These are phyloP conservation scores for Monilinia aucupariae DNA, from an alignment of 2,329 filamentous ascomycete genomes.

Conservation along the genomic window DNA sequence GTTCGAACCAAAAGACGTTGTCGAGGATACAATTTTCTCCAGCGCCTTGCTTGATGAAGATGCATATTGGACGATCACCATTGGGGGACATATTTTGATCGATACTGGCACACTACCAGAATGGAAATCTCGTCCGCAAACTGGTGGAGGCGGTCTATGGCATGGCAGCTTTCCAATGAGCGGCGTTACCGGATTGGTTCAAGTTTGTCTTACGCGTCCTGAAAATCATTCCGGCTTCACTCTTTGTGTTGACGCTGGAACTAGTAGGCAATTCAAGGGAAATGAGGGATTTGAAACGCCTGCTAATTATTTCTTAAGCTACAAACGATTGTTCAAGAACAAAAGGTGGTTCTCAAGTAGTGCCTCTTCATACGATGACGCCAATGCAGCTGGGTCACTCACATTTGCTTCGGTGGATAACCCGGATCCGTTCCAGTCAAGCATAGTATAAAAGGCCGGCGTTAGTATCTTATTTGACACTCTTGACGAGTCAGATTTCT, in stretches of 20 bases:
- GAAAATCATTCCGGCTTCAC: neutral
- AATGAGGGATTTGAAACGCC: too few relatives aligned
- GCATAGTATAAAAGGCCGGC: neutral
- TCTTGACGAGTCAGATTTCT: neutral
- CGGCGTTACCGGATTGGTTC: neutral
- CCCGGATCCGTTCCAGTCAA: neutral
- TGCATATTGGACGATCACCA: neutral
- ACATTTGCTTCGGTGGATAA: neutral
- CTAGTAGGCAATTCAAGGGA: neutral
- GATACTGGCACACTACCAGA: too few relatives aligned
- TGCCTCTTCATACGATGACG: neutral
- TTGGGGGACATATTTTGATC: neutral
- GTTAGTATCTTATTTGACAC: neutral
- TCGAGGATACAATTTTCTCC: neutral
- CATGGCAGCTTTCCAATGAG: neutral
- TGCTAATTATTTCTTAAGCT: neutral
- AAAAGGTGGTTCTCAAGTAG: neutral
- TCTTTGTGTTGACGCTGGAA: neutral
- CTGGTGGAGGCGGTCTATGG: neutral
- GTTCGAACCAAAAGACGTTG: neutral
- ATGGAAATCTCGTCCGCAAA: too few relatives aligned
- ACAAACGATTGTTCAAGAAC: neutral
- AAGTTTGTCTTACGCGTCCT: neutral
- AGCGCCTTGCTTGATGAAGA: neutral
- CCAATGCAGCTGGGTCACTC: neutral